These are phyloP conservation scores for Saccharum hybrid DNA, from an alignment of 202 grass and related monocot genomes.

Conservation along the genomic window DNA sequence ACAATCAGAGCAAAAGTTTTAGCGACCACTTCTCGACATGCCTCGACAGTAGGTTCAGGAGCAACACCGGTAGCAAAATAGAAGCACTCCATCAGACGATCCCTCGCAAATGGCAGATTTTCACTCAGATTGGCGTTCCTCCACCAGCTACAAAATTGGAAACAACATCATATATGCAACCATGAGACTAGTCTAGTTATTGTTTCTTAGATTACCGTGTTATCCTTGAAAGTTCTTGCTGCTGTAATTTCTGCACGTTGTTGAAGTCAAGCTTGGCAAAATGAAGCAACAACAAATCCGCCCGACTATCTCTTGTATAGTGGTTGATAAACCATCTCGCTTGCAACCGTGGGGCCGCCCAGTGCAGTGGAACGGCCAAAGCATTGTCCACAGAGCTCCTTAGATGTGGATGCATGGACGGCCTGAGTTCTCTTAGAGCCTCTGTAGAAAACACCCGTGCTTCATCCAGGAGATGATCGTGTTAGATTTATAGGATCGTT, in stretches of 20 bases:
- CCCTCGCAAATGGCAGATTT: constrained; percentile 45
- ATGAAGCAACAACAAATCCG: constrained; percentile 19
- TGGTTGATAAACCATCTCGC: constrained; percentile 55
- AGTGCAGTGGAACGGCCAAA: constrained; percentile 49
- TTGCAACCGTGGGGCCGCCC: constrained; percentile 48
- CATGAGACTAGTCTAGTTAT: background rate
- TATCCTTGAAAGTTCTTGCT: constrained; percentile 25
- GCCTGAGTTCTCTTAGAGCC: constrained; percentile 24
- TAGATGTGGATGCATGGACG: constrained; percentile 31
- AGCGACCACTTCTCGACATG: constrained; percentile 36
- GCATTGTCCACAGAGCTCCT: constrained; percentile 10
- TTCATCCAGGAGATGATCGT: constrained; percentile 40
- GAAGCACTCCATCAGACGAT: constrained; percentile 58
- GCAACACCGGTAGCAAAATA: constrained; percentile 46
- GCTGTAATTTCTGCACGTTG: constrained; percentile 48
- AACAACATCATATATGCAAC: background rate
- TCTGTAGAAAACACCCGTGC: constrained; percentile 22
- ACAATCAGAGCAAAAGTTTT: constrained; percentile 35
- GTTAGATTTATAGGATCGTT: no score
- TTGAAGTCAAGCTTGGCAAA: constrained; percentile 56
- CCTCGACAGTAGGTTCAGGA: constrained; percentile 23
- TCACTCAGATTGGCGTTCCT: constrained; percentile 24
- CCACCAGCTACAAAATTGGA: constrained; percentile 48
- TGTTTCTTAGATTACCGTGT: constrained; percentile 18
- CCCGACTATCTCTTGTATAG: background rate